Base-by-base conservation (phyloP, 108 stramenopile species). In the Aurantiochytrium sp. region DNA sequence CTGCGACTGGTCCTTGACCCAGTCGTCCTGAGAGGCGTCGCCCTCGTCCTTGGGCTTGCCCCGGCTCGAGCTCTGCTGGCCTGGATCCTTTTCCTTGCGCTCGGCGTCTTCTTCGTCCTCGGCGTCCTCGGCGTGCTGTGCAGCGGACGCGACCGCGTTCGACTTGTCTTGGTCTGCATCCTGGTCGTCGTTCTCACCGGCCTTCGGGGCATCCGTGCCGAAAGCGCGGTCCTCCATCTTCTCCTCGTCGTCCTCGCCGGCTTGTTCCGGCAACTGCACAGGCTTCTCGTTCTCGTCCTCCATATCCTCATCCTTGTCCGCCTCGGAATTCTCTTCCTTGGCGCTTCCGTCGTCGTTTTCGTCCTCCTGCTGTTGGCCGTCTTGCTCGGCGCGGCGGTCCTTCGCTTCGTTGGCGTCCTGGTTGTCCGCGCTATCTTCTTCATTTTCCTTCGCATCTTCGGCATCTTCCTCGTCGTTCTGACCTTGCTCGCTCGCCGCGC, bases 1-100 rank as follows among this genome's bases (percentile, higher is more conserved):
- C 52, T 4, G 89, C 15, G 55, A 86, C 88, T 91, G 68, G 39
- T 90, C 90, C 50, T 89, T 55, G 3, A 68, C 55, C 45, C 59
- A 65, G 31, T 91, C 91, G 34, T 92, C 89, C 8, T 42, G 42
- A 41, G 39, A 48, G 6, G 73, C 73, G 34, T 65, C 59, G 8
- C 59, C 59, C 12, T 65, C 59, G 34, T 65, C 59, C 34, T 34
- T 8, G 19, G 59, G 59, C 19, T 65, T 65, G 42, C 73, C 73
- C 6, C 45, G 85, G 95, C 96, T 52, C 95, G 96, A 37, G 94
- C 89, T 87, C 41, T 88, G 85, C 3, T 32, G 34, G 31, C 68
- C 68, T 8, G 68, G 21, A 4, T 68, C 90, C 24, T 91, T 87
- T 6, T 89, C 90, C 42, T 89, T 55, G 0, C 90, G 54, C 42